Percentiles rank a stretch among this genome's conserved stretches.
phyloP scores from a whole-genome alignment of 2,329 filamentous ascomycete genomes.

The Alternaria triticina region DNA sequence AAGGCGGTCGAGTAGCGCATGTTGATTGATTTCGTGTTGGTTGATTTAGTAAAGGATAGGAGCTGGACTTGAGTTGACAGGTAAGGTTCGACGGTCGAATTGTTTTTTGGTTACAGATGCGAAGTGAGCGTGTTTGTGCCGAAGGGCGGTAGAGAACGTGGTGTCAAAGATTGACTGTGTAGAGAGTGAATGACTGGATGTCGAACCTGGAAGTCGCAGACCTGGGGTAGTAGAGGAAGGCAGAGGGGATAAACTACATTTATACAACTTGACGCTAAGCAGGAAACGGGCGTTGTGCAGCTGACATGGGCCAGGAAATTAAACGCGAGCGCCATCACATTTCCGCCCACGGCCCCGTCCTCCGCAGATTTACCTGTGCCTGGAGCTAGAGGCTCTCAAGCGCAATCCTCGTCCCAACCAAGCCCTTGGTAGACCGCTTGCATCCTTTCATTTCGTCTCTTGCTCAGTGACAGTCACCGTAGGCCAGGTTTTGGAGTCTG shows the following conservation, averaged over 20 bases:
- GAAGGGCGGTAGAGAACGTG: slow-evolving; percentile 41
- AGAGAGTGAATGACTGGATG: slow-evolving; percentile 35
- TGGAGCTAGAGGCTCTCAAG: slow-evolving; percentile 25
- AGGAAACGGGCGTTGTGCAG: slow-evolving; percentile 20
- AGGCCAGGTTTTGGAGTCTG: slow-evolving; percentile 19
- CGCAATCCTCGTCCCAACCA: slow-evolving; percentile 17
- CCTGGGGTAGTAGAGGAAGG: slow-evolving; percentile 28
- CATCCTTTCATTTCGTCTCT: slow-evolving; percentile 35
- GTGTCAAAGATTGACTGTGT: slow-evolving; percentile 39
- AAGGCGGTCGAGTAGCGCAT: slow-evolving; percentile 37
- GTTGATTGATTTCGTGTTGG: slow-evolving; percentile 25
- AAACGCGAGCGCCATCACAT: slow-evolving; percentile 30
- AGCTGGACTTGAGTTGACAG: slow-evolving; percentile 17
- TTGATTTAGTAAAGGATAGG: slow-evolving; percentile 9
- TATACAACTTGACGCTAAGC: slow-evolving; percentile 29
- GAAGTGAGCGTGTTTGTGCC: slow-evolving; percentile 33
- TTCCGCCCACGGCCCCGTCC: slow-evolving; percentile 24
- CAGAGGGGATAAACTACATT: slow-evolving; percentile 31
- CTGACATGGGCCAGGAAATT: slow-evolving; percentile 27
- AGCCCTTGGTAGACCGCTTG: slow-evolving; percentile 27
- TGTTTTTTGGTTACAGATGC: slow-evolving; percentile 17
- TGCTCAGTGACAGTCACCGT: slow-evolving; percentile 2
- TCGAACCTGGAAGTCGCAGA: slow-evolving; percentile 46
- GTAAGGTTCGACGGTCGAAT: slow-evolving; percentile 25
- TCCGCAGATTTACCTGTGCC: slow-evolving; percentile 35